Evolutionary conservation across 2,329 filamentous ascomycete genomes (phyloP), one percentile per base, ranked within the genome.

Genomic region (Colletotrichum scovillei): DNA sequence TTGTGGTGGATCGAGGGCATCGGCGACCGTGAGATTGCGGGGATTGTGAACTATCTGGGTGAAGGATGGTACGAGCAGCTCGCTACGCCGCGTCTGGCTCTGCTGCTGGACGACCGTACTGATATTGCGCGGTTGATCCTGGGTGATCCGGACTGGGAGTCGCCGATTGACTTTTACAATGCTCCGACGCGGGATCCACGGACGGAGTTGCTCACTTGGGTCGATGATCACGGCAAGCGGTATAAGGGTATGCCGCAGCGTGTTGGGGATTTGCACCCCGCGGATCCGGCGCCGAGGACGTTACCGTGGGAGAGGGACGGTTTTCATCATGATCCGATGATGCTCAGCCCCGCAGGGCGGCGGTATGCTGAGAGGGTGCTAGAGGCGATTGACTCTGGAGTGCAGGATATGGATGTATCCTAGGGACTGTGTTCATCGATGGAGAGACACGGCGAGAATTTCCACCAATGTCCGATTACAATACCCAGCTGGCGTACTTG

Each of bases 1-100:
- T 75, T 86, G 4, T 91, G 89, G 89, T 91, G 88, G 88, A 79
- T 88, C 67, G 69, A 76, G 3, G 85, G 83, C 26, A 83, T 91
- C 24, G 82, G 83, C 2, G 79, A 87, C 52, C 83, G 83, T 19
- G 84, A 88, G 72, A 82, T 90, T 11, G 76, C 75, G 5, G 84
- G 87, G 69, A 86, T 90, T 32, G 79, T 77, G 71, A 73, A 81
- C 6, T 75, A 82, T 22, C 74, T 89, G 19, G 84, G 81, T 3
- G 76, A 79, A 0, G 79, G 82, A 38, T 88, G 85, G 86, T 77
- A 77, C 5, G 76, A 82, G 32, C 77, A 86, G 16, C 77, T 89
- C 2, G 78, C 79, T 2, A 80, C 86, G 5, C 88, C 88, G 2
- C 77, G 78, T 38, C 81, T 81, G 68, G 83, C 84, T 4, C 77